phyloP scores from a whole-genome alignment of 1,284 basidiomycete species.

The Fistulina hepatica region DNA sequence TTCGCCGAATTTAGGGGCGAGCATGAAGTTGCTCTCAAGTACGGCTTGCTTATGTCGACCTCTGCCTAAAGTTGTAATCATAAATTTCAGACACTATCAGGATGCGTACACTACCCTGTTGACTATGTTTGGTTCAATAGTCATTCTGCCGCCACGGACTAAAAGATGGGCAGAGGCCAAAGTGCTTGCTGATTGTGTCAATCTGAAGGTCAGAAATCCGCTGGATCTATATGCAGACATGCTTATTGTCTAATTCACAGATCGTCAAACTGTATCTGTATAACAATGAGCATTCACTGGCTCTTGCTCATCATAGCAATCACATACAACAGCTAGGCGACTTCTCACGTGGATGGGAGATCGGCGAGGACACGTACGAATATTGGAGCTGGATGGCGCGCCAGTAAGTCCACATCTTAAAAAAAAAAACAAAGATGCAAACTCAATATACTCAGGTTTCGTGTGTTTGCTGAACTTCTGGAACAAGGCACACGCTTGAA shows the following conservation, averaged over 20 bases:
- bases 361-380: conserved; percentile 94
- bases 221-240: conserved; percentile 1
- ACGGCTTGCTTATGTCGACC: conserved; percentile 19
- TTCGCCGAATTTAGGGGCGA: conserved; percentile 93
- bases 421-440: conserved; percentile 1
- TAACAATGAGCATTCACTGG: conserved; percentile 69
- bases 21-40: conserved; percentile 81
- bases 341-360: conserved; percentile 88
- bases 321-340: conserved; percentile 83
- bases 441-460: conserved; percentile 42
- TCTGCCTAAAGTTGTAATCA: conserved; percentile 1
- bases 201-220: conserved; percentile 54
- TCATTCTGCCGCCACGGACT: conserved; percentile 80
- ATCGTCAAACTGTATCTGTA: conserved; percentile 85
- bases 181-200: conserved; percentile 87
- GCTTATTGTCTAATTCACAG: conserved; percentile 28
- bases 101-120: conserved; percentile 77
- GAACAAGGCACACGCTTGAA: conserved; percentile 68
- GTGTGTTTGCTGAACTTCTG: conserved; percentile 79
- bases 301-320: conserved; percentile 69
- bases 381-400: conserved; percentile 95
- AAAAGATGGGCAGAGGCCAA: conserved; percentile 99
- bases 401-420: conserved; percentile 50
- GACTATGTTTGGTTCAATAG: conserved; percentile 81
- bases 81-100: conserved; percentile 74